phyloP scores from a whole-genome alignment of 2,329 filamentous ascomycete genomes.

The Xylaria sp. region DNA sequence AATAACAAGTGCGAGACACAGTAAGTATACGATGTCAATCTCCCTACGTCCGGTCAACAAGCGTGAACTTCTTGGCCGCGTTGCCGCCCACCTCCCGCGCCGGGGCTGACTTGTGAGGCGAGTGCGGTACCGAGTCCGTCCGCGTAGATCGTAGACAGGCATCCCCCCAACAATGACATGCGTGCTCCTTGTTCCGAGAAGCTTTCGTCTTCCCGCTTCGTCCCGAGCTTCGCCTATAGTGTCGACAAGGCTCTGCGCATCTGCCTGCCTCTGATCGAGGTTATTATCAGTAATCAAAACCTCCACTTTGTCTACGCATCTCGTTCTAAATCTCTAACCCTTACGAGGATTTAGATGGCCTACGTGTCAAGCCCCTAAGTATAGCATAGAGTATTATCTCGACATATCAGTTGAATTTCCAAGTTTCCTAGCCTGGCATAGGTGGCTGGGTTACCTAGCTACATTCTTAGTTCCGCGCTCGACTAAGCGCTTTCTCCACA shows the following conservation, averaged over 20 bases:
- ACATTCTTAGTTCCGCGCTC: slow-evolving; percentile 1
- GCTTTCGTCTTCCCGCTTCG: background rate
- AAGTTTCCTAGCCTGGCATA: background rate
- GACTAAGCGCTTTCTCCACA: slow-evolving; percentile 41
- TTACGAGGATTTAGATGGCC: background rate
- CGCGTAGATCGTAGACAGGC: slow-evolving; percentile 9
- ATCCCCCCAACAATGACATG: background rate
- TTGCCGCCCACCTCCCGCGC: slow-evolving; percentile 6
- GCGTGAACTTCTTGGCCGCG: background rate
- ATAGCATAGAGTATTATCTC: background rate
- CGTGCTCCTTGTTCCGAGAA: background rate
- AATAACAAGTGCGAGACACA: slow-evolving; percentile 6
- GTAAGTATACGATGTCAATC: background rate
- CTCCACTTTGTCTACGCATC: slow-evolving; percentile 24
- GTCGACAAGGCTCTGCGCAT: background rate
- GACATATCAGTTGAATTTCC: background rate
- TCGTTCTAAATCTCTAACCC: background rate
- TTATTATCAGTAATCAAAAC: slow-evolving; percentile 26
- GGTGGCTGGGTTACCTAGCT: background rate
- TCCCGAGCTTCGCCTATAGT: slow-evolving; percentile 7
- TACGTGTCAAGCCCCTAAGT: slow-evolving; percentile 14
- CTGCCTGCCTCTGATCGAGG: slow-evolving; percentile 3
- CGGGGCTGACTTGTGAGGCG: background rate
- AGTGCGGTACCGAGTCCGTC: background rate
- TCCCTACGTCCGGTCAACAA: background rate